These are phyloP conservation scores for Adiantum capillusveneris DNA, from an alignment of 75 land plant genomes.

Conservation along the genomic window DNA sequence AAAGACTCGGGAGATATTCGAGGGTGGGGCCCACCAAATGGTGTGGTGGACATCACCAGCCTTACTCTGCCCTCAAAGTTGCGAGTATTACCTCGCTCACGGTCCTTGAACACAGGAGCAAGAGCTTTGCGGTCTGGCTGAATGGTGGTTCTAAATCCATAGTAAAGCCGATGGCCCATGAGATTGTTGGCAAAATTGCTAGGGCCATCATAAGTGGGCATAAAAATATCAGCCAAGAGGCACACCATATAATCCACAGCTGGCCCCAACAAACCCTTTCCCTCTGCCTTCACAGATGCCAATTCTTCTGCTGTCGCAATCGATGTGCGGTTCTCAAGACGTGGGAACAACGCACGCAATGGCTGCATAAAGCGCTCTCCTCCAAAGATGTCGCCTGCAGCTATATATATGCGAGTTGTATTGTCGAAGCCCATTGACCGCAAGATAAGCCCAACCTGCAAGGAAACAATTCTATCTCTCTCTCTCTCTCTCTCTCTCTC, in stretches of 20 bases:
- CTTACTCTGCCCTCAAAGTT: conserved; percentile 59
- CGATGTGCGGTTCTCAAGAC: conserved; percentile 62
- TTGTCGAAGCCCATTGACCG: conserved; percentile 84
- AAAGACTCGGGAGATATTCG: conserved; percentile 74
- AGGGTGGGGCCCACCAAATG: conserved; percentile 65
- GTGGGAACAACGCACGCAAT: conserved; percentile 61
- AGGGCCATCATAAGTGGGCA: conserved; percentile 98
- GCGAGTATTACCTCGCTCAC: conserved; percentile 38
- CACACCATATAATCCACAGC: conserved; percentile 99
- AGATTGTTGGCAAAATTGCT: conserved; percentile 97
- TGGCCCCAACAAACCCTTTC: conserved; percentile 63
- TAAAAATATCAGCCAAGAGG: conserved; percentile 83
- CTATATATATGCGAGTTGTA: conserved; percentile 84
- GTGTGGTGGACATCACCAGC: conserved; percentile 45
- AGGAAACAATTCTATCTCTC: neutral
- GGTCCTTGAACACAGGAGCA: conserved; percentile 72
- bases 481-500: neutral
- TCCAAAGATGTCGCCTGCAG: conserved; percentile 90
- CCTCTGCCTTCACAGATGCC: conserved; percentile 34
- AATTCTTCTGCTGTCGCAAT: conserved; percentile 49
- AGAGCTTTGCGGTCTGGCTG: conserved; percentile 81
- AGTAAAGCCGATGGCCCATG: conserved; percentile 87
- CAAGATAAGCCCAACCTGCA: conserved; percentile 84
- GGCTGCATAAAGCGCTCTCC: conserved; percentile 89
- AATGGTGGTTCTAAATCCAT: conserved; percentile 72